Evolutionary conservation across 2,329 filamentous ascomycete species (phyloP).

Genomic region (Akanthomyces lecanii): DNA sequence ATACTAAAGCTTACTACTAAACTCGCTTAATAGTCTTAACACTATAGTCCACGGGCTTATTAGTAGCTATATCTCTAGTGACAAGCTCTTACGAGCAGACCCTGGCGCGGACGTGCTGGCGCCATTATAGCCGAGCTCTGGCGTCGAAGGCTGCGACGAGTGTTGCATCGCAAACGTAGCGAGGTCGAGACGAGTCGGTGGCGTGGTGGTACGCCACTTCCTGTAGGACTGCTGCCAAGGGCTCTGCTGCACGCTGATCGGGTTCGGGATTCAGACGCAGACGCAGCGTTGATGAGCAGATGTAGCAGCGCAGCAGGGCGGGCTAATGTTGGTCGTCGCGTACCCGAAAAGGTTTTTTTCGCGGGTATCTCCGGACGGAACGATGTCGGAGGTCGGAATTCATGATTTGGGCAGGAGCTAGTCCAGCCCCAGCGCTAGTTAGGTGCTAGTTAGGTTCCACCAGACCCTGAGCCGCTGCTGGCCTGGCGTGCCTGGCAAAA

Average conservation of each 20-base stretch:
- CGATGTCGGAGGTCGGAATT: conserved; percentile 10
- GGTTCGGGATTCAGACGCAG: not conserved
- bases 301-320: not conserved
- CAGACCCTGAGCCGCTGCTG: not conserved
- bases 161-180: conserved; percentile 4
- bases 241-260: not conserved
- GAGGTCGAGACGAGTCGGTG: no score
- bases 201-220: not conserved
- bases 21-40: conserved; percentile 50
- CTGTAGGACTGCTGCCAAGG: not conserved
- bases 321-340: not conserved
- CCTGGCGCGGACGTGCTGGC: not conserved
- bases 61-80: not conserved
- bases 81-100: conserved; percentile 2
- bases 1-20: conserved; percentile 38
- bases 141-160: conserved; percentile 1
- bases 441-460: no score
- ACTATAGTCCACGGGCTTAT: conserved; percentile 37
- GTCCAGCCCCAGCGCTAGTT: not conserved
- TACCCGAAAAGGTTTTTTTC: not conserved
- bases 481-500: no score
- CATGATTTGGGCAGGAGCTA: not conserved
- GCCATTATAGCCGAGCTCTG: conserved; percentile 3
- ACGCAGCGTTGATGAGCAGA: not conserved
- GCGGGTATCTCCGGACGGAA: not conserved